Evolutionary conservation across 768 basidiomycete genomes (phyloP).

Genomic region (Rhizopogon vulgaris): DNA sequence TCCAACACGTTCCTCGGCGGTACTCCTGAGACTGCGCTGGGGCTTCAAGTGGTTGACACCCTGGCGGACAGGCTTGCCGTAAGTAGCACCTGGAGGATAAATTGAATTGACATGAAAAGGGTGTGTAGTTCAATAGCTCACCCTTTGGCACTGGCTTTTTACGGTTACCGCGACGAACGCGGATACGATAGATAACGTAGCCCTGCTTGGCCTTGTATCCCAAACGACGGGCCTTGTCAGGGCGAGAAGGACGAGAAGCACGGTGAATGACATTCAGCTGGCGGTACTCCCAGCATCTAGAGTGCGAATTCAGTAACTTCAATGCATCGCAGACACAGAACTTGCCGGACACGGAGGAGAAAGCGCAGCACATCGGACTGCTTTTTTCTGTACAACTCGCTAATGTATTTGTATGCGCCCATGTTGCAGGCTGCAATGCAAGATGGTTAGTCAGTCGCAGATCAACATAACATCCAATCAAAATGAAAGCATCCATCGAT

Average conservation of each 20-base stretch:
- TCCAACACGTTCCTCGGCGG: constrained; percentile 97
- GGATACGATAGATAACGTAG: constrained; percentile 95
- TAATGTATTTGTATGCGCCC: constrained; percentile 95
- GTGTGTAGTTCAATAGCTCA: constrained; percentile 26
- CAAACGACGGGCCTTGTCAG: constrained; percentile 97
- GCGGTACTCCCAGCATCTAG: constrained; percentile 96
- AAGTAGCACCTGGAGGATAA: constrained; percentile 73
- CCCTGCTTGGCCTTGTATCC: constrained; percentile 99
- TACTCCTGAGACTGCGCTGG: constrained; percentile 88
- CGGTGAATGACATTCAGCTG: constrained; percentile 98
- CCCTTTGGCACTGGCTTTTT: constrained; percentile 99
- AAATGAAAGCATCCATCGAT: constrained; percentile 10
- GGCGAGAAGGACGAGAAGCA: constrained; percentile 95
- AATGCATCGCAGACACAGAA: constrained; percentile 4
- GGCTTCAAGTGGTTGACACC: constrained; percentile 99
- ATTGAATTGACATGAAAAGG: neutral
- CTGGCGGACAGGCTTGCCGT: constrained; percentile 98
- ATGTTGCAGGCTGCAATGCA: constrained; percentile 47
- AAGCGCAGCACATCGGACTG: constrained; percentile 97
- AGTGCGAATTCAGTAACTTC: constrained; percentile 5
- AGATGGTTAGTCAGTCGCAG: constrained; percentile 13
- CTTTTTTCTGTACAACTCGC: constrained; percentile 98
- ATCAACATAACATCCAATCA: constrained; percentile 2
- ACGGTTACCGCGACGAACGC: constrained; percentile 96
- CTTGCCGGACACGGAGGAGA: constrained; percentile 91